A percentile compares a stretch with the other conserved stretches of the same genome.
These are phyloP conservation scores for Boletus huronensis DNA, from an alignment of 768 basidiomycete genomes.

Conservation along the genomic window DNA sequence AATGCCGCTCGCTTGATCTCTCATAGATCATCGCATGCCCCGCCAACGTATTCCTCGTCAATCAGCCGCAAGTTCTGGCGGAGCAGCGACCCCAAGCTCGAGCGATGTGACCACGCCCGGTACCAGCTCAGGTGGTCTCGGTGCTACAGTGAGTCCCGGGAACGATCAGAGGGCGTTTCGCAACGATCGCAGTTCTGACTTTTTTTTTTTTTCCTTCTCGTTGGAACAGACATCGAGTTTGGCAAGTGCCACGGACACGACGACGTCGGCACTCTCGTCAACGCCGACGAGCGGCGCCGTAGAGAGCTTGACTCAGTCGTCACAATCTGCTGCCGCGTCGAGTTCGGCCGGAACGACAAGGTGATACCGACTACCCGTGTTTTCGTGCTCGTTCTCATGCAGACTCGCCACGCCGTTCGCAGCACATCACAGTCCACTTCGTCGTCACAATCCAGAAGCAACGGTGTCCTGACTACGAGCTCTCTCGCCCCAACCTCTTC, in stretches of 20 bases:
- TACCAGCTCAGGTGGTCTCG: neutral
- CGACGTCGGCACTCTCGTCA: neutral
- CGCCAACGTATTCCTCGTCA: neutral
- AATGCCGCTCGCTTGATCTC: neutral
- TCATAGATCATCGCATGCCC: neutral
- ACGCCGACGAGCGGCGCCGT: neutral
- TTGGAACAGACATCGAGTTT: neutral
- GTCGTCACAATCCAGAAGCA: neutral
- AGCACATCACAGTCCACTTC: conserved; percentile 6
- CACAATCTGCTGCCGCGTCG: neutral
- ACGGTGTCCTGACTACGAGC: neutral
- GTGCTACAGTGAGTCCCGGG: neutral
- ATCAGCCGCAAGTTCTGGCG: neutral
- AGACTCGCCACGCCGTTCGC: neutral
- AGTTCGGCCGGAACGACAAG: conserved; percentile 12
- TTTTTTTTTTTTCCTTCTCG: no score
- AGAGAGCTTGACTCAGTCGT: neutral
- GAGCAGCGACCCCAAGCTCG: neutral
- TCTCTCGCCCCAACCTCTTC: neutral
- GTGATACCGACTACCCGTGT: neutral
- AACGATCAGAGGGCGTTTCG: no score
- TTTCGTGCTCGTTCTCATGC: neutral
- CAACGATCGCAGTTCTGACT: neutral
- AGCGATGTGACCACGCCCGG: neutral
- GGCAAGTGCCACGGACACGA: no score